phyloP scores from a whole-genome alignment of 164 flowering plant species.

The Houttuynia cordata region DNA sequence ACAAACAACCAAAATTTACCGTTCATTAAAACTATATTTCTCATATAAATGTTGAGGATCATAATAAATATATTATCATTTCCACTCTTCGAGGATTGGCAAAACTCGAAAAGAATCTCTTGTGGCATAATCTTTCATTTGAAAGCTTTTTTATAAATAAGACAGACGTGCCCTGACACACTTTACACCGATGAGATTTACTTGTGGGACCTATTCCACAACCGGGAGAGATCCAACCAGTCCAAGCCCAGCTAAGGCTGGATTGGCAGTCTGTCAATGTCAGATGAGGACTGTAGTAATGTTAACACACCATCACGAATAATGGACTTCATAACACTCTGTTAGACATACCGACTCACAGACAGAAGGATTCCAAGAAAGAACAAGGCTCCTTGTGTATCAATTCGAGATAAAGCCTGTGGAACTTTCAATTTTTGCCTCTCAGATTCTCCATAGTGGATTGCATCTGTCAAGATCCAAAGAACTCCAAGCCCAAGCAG shows the following conservation, averaged over 20 bases:
- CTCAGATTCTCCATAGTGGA: slow-evolving; percentile 92
- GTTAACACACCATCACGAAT: too few species aligned
- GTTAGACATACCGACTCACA: slow-evolving; percentile 78
- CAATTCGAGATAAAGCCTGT: slow-evolving; percentile 93
- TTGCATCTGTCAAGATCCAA: slow-evolving; percentile 96
- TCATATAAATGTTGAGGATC: too few species aligned
- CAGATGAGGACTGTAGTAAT: too few species aligned
- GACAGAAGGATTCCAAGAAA: slow-evolving; percentile 94
- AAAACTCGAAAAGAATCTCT: neutral
- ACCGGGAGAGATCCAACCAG: too few species aligned
- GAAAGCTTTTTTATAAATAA: too few species aligned
- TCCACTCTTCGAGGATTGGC: neutral
- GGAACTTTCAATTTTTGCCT: slow-evolving; percentile 84
- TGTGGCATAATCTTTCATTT: neutral
- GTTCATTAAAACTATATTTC: neutral
- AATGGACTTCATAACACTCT: too few species aligned
- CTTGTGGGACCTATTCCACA: too few species aligned
- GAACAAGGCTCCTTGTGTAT: slow-evolving; percentile 94
- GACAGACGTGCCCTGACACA: too few species aligned
- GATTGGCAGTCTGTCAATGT: too few species aligned
- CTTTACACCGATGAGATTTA: too few species aligned
- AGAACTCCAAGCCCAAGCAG: slow-evolving; percentile 94
- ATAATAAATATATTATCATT: neutral
- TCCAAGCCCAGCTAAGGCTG: too few species aligned
- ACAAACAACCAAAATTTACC: neutral